phyloP scores from a whole-genome alignment of 257 asterid species.

The Salvia hispanica region DNA sequence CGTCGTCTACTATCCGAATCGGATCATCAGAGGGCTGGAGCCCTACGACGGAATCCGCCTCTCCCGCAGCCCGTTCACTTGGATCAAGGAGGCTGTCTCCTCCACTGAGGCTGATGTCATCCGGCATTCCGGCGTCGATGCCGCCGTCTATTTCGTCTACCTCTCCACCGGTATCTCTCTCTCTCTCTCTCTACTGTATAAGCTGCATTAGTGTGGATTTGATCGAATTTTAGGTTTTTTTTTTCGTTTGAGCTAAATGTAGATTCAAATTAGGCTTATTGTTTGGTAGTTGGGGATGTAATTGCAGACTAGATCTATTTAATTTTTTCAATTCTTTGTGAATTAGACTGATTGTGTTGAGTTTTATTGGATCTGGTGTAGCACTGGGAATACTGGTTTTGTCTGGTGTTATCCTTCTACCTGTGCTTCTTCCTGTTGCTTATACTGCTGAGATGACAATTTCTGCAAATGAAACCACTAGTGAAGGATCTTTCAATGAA shows the following conservation, averaged over 20 bases:
- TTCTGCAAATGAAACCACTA: slow-evolving; percentile 50
- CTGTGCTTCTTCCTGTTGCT: slow-evolving; percentile 77
- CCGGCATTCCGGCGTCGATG: slow-evolving; percentile 79
- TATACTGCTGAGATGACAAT: slow-evolving; percentile 48
- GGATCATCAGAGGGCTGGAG: slow-evolving; percentile 75
- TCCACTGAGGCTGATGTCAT: slow-evolving; percentile 84
- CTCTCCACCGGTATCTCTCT: slow-evolving; percentile 63
- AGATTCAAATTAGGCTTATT: not conserved
- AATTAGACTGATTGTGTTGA: not conserved
- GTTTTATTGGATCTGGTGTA: slow-evolving; percentile 35
- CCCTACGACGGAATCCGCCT: slow-evolving; percentile 63
- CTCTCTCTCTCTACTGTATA: not conserved
- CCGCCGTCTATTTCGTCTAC: slow-evolving; percentile 94
- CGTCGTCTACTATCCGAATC: slow-evolving; percentile 75
- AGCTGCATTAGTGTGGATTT: not conserved
- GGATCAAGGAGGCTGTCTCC: slow-evolving; percentile 79
- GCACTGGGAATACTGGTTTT: slow-evolving; percentile 74
- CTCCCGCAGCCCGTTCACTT: slow-evolving; percentile 73
- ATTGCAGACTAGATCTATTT: not conserved
- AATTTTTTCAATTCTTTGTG: not conserved
- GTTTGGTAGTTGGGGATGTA: not conserved
- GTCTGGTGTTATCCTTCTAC: slow-evolving; percentile 68
- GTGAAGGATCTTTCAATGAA: slow-evolving; percentile 64
- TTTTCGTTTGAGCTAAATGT: not conserved
- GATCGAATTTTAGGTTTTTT: slow-evolving; percentile 7